These are phyloP conservation scores for Colletotrichum lupini DNA, from an alignment of 2,329 filamentous ascomycete species.

Conservation along the genomic window DNA sequence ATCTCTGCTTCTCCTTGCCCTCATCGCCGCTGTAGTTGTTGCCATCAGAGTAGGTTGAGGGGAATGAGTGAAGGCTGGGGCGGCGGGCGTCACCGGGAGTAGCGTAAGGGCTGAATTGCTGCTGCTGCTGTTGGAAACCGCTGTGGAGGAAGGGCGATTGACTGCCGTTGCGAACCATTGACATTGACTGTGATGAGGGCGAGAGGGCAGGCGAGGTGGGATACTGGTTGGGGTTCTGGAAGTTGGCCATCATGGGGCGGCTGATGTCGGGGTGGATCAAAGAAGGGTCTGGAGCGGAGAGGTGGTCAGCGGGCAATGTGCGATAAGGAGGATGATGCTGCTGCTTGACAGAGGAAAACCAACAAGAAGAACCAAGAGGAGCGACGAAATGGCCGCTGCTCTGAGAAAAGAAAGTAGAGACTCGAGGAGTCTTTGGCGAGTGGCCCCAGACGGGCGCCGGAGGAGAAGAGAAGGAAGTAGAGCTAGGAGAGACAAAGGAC, in stretches of 20 bases:
- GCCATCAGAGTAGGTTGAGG: slow-evolving; percentile 68
- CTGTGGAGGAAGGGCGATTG: slow-evolving; percentile 75
- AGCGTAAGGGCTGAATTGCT: slow-evolving; percentile 65
- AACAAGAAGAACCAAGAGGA: slow-evolving; percentile 63
- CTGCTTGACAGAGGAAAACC: slow-evolving; percentile 55
- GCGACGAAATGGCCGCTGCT: slow-evolving; percentile 63
- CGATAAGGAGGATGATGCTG: slow-evolving; percentile 35
- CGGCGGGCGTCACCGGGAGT: slow-evolving; percentile 65
- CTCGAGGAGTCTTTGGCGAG: slow-evolving; percentile 41
- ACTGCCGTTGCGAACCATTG: slow-evolving; percentile 62
- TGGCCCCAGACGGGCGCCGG: slow-evolving; percentile 44
- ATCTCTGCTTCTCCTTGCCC: slow-evolving; percentile 76
- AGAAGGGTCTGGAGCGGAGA: slow-evolving; percentile 60
- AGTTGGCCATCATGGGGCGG: slow-evolving; percentile 61
- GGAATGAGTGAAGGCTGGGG: slow-evolving; percentile 74
- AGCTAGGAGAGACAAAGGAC: slow-evolving; percentile 45
- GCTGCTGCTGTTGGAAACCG: slow-evolving; percentile 58
- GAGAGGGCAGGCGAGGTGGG: slow-evolving; percentile 74
- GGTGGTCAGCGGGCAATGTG: slow-evolving; percentile 49
- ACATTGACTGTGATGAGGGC: slow-evolving; percentile 61
- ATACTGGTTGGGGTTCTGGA: slow-evolving; percentile 60
- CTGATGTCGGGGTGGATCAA: slow-evolving; percentile 66
- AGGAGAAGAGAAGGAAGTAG: slow-evolving; percentile 48
- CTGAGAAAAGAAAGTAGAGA: slow-evolving; percentile 63
- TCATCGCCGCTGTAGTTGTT: slow-evolving; percentile 72